Percentiles rank a stretch among this genome's conserved stretches.
phyloP scores from a whole-genome alignment of 2,329 filamentous ascomycete genomes.

The Xylariales sp. region DNA sequence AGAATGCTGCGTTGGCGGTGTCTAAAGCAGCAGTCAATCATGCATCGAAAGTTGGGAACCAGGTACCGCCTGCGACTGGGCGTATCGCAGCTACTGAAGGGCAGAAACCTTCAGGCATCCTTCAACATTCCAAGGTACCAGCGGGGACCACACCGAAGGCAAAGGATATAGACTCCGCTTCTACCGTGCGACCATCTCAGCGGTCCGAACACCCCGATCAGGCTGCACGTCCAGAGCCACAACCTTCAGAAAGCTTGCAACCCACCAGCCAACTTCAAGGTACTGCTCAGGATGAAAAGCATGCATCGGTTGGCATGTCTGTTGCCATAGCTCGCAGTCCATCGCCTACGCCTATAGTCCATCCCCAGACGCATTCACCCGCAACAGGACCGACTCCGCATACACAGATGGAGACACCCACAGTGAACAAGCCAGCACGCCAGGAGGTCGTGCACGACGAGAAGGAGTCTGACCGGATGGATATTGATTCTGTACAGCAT shows the following conservation, averaged over 20 bases:
- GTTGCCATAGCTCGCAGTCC: no score
- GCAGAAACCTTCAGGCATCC: neutral
- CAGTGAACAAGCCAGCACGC: no score
- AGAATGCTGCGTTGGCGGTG: constrained; percentile 14
- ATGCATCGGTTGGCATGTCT: neutral
- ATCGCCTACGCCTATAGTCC: no score
- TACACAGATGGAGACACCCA: no score
- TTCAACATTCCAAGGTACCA: neutral
- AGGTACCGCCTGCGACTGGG: neutral
- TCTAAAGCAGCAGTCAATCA: constrained; percentile 19
- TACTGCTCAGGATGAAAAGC: neutral
- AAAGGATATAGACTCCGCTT: neutral
- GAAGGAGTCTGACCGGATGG: neutral
- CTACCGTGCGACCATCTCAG: neutral
- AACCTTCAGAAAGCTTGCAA: neutral
- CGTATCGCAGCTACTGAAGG: neutral
- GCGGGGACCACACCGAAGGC: neutral
- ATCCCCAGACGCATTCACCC: no score
- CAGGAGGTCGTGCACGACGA: no score
- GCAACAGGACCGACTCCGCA: no score
- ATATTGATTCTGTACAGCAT: neutral
- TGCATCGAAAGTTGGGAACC: neutral
- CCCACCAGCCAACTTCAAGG: neutral
- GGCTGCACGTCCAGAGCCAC: neutral
- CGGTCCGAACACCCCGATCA: neutral